phyloP scores from a whole-genome alignment of 1,284 basidiomycete genomes.

The Leccinum subrobustum region DNA sequence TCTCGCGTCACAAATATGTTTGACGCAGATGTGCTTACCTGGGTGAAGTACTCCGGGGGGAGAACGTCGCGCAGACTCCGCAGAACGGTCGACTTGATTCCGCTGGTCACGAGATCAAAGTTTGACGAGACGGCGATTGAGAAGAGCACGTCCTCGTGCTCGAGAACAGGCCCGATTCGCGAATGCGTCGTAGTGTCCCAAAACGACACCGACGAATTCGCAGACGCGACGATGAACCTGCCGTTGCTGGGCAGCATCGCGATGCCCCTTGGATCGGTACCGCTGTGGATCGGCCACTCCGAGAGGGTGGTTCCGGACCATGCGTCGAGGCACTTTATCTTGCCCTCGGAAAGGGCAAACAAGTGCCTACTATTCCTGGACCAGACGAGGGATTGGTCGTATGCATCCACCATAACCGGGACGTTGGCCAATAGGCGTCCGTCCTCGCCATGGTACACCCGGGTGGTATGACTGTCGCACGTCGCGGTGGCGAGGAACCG shows the following conservation, averaged over 20 bases:
- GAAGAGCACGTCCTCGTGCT: not conserved
- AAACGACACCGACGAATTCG: conserved; percentile 7
- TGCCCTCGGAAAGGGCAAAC: not conserved
- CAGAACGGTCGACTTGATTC: not conserved
- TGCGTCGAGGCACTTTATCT: conserved; percentile 3
- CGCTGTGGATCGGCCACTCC: conserved; percentile 4
- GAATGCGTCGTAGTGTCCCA: conserved; percentile 10
- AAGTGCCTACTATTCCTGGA: not conserved
- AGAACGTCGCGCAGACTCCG: conserved; percentile 3
- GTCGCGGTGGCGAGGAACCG: conserved; percentile 8
- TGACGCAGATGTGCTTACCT: not conserved
- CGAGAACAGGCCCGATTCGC: conserved; percentile 7
- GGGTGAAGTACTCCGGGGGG: not conserved
- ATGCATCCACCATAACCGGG: not conserved
- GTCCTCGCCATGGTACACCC: conserved; percentile 4
- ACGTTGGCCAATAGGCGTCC: conserved; percentile 3
- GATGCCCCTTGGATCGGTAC: not conserved
- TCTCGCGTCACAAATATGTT: not conserved
- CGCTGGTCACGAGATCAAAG: not conserved
- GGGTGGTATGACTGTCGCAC: not conserved
- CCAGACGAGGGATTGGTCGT: conserved; percentile 9
- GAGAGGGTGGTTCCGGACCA: conserved; percentile 3
- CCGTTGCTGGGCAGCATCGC: conserved; percentile 1
- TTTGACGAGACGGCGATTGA: conserved; percentile 11
- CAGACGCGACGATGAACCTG: conserved; percentile 3